A percentile compares a stretch with the other conserved stretches of the same genome.
phyloP scores from a whole-genome alignment of 1,139 yeast genomes.

The Debaryomyces sp. region DNA sequence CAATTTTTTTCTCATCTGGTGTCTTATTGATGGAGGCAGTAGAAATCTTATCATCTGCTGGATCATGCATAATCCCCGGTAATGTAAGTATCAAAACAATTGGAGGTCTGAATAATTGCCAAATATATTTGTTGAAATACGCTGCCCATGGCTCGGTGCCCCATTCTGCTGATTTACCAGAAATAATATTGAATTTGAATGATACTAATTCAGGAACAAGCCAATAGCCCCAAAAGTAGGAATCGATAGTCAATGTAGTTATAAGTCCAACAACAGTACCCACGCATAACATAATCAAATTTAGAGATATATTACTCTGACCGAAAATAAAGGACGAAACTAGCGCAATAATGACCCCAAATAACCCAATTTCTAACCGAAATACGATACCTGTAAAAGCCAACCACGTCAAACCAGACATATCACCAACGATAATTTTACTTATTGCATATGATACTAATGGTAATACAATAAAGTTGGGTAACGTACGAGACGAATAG shows the following conservation, averaged over 20 bases:
- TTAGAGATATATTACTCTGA: constrained; percentile 42
- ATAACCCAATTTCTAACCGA: constrained; percentile 69
- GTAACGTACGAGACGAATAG: constrained; percentile 80
- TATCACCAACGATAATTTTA: constrained; percentile 52
- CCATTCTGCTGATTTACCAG: constrained; percentile 78
- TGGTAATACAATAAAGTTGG: constrained; percentile 86
- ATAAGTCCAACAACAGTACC: constrained; percentile 60
- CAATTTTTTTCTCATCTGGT: constrained; percentile 26
- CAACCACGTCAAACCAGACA: constrained; percentile 57
- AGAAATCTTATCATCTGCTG: constrained; percentile 30
- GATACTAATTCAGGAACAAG: constrained; percentile 75
- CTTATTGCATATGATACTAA: constrained; percentile 60
- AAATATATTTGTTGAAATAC: constrained; percentile 55
- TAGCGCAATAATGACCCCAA: constrained; percentile 50
- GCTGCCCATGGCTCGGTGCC: constrained; percentile 77
- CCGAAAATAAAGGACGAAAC: constrained; percentile 47
- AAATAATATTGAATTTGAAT: constrained; percentile 70
- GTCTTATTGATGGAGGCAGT: constrained; percentile 21
- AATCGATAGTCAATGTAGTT: constrained; percentile 59
- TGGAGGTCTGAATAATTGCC: constrained; percentile 67
- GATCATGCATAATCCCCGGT: constrained; percentile 46
- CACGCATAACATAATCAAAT: constrained; percentile 42
- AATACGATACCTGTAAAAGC: constrained; percentile 70
- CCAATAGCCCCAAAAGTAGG: constrained; percentile 69
- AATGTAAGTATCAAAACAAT: constrained; percentile 49